phyloP scores from a whole-genome alignment of 441 rosid species.

The Croton laevigatus region DNA sequence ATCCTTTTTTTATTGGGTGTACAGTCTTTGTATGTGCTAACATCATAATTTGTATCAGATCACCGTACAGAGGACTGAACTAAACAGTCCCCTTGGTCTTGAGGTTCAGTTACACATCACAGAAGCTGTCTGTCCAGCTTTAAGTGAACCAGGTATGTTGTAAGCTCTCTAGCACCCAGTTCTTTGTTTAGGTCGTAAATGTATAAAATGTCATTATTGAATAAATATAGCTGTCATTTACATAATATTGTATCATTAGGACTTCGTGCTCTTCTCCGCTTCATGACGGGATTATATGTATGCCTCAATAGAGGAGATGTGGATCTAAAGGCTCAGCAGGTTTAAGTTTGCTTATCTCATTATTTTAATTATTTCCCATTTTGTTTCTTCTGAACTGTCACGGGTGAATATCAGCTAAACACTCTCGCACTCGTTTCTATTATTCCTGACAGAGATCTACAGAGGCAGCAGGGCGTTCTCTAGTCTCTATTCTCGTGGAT shows the following conservation, averaged over 20 bases:
- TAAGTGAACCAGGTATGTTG: slow-evolving; percentile 91
- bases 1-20: not conserved
- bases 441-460: slow-evolving; percentile 52
- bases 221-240: slow-evolving; percentile 13
- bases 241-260: slow-evolving; percentile 48
- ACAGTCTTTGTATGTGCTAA: slow-evolving; percentile 22
- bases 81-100: slow-evolving; percentile 89
- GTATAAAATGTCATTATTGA: not conserved
- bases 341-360: slow-evolving; percentile 25
- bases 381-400: slow-evolving; percentile 9
- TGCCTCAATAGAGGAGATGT: slow-evolving; percentile 96
- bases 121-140: slow-evolving; percentile 96
- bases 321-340: slow-evolving; percentile 87
- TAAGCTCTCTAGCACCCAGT: slow-evolving; percentile 7
- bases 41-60: slow-evolving; percentile 51
- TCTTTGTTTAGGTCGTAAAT: slow-evolving; percentile 12
- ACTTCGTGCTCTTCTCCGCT: slow-evolving; percentile 97
- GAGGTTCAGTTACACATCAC: slow-evolving; percentile 95
- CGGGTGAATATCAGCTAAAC: slow-evolving; percentile 16
- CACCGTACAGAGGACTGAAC: slow-evolving; percentile 92
- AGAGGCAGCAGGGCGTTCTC: slow-evolving; percentile 92
- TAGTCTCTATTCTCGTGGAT: slow-evolving; percentile 89
- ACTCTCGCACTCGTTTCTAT: slow-evolving; percentile 17
- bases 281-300: slow-evolving; percentile 87
- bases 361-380: slow-evolving; percentile 6